These are phyloP conservation scores for Moesziomyces sp. DNA, from an alignment of 1,284 basidiomycete species.

Conservation along the genomic window DNA sequence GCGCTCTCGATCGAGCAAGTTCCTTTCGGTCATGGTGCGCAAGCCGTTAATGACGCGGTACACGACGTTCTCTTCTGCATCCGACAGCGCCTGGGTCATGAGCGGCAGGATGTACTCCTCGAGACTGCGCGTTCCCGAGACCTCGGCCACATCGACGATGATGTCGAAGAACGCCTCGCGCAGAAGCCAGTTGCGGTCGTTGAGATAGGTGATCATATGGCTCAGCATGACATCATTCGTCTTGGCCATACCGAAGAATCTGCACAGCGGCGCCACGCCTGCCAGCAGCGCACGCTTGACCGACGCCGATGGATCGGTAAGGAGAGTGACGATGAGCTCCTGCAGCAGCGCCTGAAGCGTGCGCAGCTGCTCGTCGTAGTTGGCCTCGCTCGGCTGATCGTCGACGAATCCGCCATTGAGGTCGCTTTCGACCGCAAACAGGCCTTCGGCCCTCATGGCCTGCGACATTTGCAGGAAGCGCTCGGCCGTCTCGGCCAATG, in stretches of 20 bases:
- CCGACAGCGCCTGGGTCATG: conserved; percentile 85
- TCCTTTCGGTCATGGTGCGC: conserved; percentile 84
- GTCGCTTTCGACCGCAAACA: conserved; percentile 77
- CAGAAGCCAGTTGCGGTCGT: conserved; percentile 89
- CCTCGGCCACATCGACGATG: conserved; percentile 85
- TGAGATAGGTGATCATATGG: conserved; percentile 98
- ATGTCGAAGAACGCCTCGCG: conserved; percentile 93
- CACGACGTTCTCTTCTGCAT: conserved; percentile 93
- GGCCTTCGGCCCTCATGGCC: conserved; percentile 83
- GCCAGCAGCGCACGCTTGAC: conserved; percentile 74
- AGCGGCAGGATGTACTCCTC: conserved; percentile 85
- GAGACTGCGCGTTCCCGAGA: conserved; percentile 68
- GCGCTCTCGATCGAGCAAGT: conserved; percentile 87
- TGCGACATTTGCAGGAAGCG: conserved; percentile 92
- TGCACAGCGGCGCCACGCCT: conserved; percentile 86
- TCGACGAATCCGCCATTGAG: conserved; percentile 73
- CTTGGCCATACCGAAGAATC: conserved; percentile 89
- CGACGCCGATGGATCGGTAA: conserved; percentile 72
- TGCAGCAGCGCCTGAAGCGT: conserved; percentile 88
- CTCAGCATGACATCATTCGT: conserved; percentile 94
- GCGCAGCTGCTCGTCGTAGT: conserved; percentile 71
- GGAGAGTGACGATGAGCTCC: conserved; percentile 82
- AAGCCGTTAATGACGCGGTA: conserved; percentile 85
- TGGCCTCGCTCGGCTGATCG: conserved; percentile 44
- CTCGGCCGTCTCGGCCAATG: conserved; percentile 83